phyloP scores from a whole-genome alignment of 495 filamentous ascomycete genomes.

The Podospora pseudopauciseta region DNA sequence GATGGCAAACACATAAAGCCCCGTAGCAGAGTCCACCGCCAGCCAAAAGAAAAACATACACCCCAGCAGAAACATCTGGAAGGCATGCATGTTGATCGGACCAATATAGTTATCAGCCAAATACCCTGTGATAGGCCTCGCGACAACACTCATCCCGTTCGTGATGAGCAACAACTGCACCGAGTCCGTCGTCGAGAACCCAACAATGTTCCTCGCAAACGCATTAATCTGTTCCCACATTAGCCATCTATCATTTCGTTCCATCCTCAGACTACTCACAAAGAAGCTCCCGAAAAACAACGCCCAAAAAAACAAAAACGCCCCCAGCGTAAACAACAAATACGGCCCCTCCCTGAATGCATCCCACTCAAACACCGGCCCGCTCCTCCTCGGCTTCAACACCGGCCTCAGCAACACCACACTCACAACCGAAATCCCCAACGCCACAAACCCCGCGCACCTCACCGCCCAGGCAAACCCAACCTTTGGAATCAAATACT shows the following conservation, averaged over 20 bases:
- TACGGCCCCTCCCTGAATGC: constrained; percentile 43
- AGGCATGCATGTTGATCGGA: constrained; percentile 38
- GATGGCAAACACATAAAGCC: constrained; percentile 43
- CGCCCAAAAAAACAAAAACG: constrained; percentile 42
- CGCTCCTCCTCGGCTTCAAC: constrained; percentile 30
- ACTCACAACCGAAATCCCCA: constrained; percentile 31
- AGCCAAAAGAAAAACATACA: constrained; percentile 39
- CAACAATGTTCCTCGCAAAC: constrained; percentile 40
- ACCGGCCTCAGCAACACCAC: constrained; percentile 35
- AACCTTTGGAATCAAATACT: constrained; percentile 40
- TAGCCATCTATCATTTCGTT: background rate
- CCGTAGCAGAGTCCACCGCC: constrained; percentile 32
- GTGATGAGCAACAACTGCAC: constrained; percentile 42
- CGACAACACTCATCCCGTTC: constrained; percentile 40
- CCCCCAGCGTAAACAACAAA: constrained; percentile 34
- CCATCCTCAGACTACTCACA: constrained; percentile 28
- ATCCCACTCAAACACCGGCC: constrained; percentile 41
- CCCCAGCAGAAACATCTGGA: constrained; percentile 32
- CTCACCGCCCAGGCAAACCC: constrained; percentile 47
- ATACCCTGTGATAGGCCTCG: constrained; percentile 37
- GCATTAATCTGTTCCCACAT: constrained; percentile 32
- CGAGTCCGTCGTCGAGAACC: constrained; percentile 38
- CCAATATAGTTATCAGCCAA: constrained; percentile 39
- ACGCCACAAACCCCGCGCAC: constrained; percentile 38
- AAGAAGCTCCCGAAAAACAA: constrained; percentile 48